Evolutionary conservation across 306 rosid species (phyloP), one percentile per base, ranked within the genome.

Genomic region (Malus orientalis): DNA sequence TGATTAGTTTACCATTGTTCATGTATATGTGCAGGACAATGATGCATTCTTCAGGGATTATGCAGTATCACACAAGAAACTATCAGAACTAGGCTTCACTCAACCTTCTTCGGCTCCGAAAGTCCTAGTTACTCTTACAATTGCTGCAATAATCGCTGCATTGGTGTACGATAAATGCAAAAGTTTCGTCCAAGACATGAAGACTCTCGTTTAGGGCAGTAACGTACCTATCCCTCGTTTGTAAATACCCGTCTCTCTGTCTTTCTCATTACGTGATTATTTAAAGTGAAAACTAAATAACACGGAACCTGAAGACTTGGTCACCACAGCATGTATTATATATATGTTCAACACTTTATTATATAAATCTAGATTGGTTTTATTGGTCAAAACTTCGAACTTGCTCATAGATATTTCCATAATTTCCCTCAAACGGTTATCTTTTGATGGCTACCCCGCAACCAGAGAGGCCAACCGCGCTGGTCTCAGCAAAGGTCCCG

Each of bases 31-130:
- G 62, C 80, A 94, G 97, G 87, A 89, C 70, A 91, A 89, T 84
- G 92, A 89, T 67, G 84, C 78, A 16, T 92, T 92, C 78, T 90
- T 90, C 32, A 45, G 14, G 49, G 97, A 89, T 69, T 95, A 92
- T 79, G 93, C 93, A 15, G 89, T 27, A 16, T 88, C 98, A 38
- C 97, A 95, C 88, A 95, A 88, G 84, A 92, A 86, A 70, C 90
- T 95, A 51, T 95, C 98, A 36, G 93, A 90, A 82, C 78, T 95
- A 8, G 97, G 98, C 79, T 85, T 90, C 81, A 68, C 67, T 44
- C 32, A 68, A 36, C 70, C 81, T 67, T 60, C 76, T 61, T 44
- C 32, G 2, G 72, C 70, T 32, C 45, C 16, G 11, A 74, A 84
- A 78, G 33, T 40, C 13, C 78, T 67, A 36, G 78, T 74, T 40